Evolutionary conservation across 805 yeast species (phyloP).

Genomic region (Candida railenensis): DNA sequence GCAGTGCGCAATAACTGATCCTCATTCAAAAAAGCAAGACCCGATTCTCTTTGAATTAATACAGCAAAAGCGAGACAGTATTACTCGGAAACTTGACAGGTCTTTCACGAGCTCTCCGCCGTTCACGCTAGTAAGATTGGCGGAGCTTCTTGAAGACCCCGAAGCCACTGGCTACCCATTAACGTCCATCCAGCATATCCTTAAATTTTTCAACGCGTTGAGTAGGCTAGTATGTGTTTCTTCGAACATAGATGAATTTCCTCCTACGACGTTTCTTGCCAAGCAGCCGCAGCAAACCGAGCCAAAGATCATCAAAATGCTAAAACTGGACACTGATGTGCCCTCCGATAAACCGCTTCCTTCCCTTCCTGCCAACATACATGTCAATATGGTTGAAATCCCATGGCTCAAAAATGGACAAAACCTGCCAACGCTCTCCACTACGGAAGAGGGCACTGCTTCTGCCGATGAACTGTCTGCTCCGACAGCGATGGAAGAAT

Average conservation of each 20-base stretch:
- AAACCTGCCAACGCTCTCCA: neutral
- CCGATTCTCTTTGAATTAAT: neutral
- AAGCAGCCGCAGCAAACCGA: neutral
- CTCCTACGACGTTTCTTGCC: slow-evolving; percentile 13
- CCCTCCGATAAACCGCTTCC: too few relatives aligned
- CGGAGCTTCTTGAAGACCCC: slow-evolving; percentile 48
- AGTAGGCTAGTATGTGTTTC: slow-evolving; percentile 28
- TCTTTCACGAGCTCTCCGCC: slow-evolving; percentile 31
- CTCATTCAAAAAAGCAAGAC: neutral
- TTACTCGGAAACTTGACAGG: neutral
- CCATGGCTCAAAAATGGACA: slow-evolving; percentile 24
- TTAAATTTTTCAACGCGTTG: slow-evolving; percentile 48
- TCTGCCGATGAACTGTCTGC: too few relatives aligned
- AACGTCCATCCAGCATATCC: slow-evolving; percentile 23
- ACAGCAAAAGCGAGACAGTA: neutral
- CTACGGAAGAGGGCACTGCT: neutral
- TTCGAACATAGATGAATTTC: slow-evolving; percentile 26
- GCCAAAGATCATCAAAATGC: too few relatives aligned
- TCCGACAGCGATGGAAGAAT: neutral
- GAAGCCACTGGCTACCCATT: slow-evolving; percentile 29
- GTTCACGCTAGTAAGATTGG: slow-evolving; percentile 47
- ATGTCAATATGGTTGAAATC: slow-evolving; percentile 22
- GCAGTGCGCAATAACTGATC: neutral
- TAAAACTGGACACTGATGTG: too few relatives aligned
- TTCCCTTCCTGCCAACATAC: slow-evolving; percentile 5